These are phyloP conservation scores for Tripterygium wilfordii DNA, from an alignment of 177 flowering plant genomes.

Conservation along the genomic window DNA sequence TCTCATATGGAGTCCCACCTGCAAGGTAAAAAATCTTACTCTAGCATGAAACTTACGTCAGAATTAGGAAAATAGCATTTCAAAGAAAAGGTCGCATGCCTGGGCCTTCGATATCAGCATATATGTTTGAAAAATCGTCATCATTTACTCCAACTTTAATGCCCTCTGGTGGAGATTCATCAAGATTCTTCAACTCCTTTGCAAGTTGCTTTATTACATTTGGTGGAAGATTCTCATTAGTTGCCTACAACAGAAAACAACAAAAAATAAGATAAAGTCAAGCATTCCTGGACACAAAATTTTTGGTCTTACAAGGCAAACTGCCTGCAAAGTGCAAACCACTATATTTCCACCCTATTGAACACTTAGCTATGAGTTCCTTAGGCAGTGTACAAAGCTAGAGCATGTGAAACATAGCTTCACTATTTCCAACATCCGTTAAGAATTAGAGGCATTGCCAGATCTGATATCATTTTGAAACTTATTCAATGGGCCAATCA, in stretches of 20 bases:
- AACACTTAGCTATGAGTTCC: too few relatives aligned
- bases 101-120: slow-evolving; percentile 97
- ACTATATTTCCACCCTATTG: too few relatives aligned
- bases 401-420: too few relatives aligned
- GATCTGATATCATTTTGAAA: too few relatives aligned
- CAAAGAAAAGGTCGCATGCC: slow-evolving; percentile 30
- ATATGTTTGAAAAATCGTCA: slow-evolving; percentile 89
- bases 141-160: slow-evolving; percentile 86
- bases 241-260: slow-evolving; percentile 48
- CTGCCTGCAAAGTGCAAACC: too few relatives aligned
- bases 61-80: not conserved
- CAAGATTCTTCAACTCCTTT: slow-evolving; percentile 91
- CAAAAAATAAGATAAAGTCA: not conserved
- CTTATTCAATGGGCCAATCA: too few relatives aligned
- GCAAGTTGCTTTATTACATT: slow-evolving; percentile 93
- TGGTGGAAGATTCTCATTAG: slow-evolving; percentile 97
- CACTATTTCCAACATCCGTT: too few relatives aligned
- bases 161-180: slow-evolving; percentile 97
- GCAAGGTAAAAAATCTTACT: slow-evolving; percentile 21
- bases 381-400: too few relatives aligned
- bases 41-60: slow-evolving; percentile 1
- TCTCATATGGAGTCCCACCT: slow-evolving; percentile 98
- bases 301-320: not conserved
- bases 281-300: not conserved
- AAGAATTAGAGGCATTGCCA: too few relatives aligned